A percentile compares a stretch with the other conserved stretches of the same genome.
Conservation (phyloP, 106 monocot species). For the Gastrodia elata region DNA sequence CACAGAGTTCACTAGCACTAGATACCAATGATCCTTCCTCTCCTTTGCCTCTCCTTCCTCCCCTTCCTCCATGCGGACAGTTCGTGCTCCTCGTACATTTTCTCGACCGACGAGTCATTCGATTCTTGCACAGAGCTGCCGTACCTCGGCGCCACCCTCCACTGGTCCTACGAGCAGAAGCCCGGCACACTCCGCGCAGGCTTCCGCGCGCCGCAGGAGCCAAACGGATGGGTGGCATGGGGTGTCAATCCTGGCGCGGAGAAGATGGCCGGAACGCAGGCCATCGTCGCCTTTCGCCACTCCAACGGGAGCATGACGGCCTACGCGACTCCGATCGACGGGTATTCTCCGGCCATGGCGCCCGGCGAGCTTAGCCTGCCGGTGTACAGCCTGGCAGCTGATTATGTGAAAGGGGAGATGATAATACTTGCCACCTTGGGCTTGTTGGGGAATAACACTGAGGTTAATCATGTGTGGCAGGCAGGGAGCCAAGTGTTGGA, state of each 20-base stretch:
- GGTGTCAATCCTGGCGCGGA: background rate
- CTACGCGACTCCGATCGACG: slow-evolving; percentile 29
- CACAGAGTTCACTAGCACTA: background rate
- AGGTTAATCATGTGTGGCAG: slow-evolving; percentile 47
- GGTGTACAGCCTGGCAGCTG: slow-evolving; percentile 27
- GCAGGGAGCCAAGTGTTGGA: slow-evolving; percentile 21
- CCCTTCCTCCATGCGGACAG: background rate
- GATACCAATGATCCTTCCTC: background rate
- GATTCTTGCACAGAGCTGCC: slow-evolving; percentile 15
- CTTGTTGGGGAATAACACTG: slow-evolving; percentile 6
- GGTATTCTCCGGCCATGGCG: slow-evolving; percentile 35
- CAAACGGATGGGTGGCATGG: background rate
- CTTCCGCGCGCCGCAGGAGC: slow-evolving; percentile 23
- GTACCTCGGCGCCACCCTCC: slow-evolving; percentile 12
- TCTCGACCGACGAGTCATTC: slow-evolving; percentile 12
- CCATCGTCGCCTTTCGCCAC: slow-evolving; percentile 11
- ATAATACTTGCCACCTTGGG: slow-evolving; percentile 43
- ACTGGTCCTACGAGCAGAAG: slow-evolving; percentile 13
- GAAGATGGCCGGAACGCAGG: background rate
- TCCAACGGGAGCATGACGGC: slow-evolving; percentile 47
- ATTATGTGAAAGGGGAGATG: slow-evolving; percentile 30
- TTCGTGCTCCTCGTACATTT: slow-evolving; percentile 3
- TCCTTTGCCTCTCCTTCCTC: background rate
- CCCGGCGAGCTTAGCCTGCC: slow-evolving; percentile 24
- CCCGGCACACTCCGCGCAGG: slow-evolving; percentile 22